Evolutionary conservation across 2,329 filamentous ascomycete species (phyloP).

Genomic region (Trichophyton benhamiae): DNA sequence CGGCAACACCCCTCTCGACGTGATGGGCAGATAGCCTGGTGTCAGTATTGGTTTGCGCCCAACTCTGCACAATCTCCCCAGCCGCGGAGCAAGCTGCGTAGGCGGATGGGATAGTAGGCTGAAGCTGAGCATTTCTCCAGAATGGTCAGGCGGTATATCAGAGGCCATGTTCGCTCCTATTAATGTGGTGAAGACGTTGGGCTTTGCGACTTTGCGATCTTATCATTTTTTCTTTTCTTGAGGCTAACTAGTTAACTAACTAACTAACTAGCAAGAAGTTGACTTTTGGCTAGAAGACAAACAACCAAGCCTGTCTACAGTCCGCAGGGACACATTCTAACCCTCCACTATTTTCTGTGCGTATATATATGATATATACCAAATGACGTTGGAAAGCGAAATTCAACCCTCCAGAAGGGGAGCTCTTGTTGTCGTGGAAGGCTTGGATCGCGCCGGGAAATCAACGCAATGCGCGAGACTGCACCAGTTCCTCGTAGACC

Average conservation of each 20-base stretch:
- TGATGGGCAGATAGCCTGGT: constrained; percentile 66
- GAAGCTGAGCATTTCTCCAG: constrained; percentile 29
- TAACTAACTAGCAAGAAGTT: neutral
- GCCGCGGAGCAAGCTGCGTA: constrained; percentile 41
- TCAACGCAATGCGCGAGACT: constrained; percentile 74
- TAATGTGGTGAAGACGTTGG: neutral
- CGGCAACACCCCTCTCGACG: constrained; percentile 72
- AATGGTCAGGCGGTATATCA: constrained; percentile 21
- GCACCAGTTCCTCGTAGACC: constrained; percentile 39
- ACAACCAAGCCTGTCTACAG: neutral
- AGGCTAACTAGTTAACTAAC: neutral
- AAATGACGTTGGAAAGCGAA: neutral
- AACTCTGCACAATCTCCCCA: constrained; percentile 54
- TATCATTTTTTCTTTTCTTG: neutral
- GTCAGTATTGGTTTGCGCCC: constrained; percentile 60
- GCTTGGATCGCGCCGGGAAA: constrained; percentile 81
- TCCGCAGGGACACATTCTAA: neutral
- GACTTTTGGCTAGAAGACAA: neutral
- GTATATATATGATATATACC: neutral
- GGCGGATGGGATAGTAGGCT: constrained; percentile 23
- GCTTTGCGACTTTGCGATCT: neutral
- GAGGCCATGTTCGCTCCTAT: neutral
- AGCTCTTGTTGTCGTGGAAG: constrained; percentile 72
- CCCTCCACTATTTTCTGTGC: too few species aligned
- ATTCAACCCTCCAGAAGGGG: constrained; percentile 33